Evolutionary conservation across 2,329 filamentous ascomycete genomes (phyloP), one percentile per base, ranked within the genome.

Genomic region (Parasarocladium wereldwijsianum): DNA sequence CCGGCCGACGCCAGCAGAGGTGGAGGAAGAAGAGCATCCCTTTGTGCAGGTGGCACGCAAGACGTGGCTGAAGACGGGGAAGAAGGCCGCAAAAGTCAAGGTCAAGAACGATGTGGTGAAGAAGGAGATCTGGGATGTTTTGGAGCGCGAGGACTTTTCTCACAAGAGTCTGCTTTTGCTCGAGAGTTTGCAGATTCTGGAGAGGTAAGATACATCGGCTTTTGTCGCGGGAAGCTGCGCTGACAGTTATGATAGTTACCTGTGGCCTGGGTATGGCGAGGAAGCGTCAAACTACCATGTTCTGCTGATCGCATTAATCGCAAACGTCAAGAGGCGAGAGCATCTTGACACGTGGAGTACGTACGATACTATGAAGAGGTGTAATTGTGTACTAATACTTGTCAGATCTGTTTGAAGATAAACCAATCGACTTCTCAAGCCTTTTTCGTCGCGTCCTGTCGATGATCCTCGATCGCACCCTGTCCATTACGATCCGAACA

Each of bases 261-360:
- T 98, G 17, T 98, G 90, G 90, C 90, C 90, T 26, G 83, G 80
- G 30, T 98, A 92, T 50, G 75, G 70, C 9, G 82, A 93, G 39
- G 76, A 90, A 44, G 74, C 84, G 4, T 93, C 87, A 18, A 92
- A 98, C 51, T 77, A 85, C 45, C 87, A 98, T 51, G 78, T 94
- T 32, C 62, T 96, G 19, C 64, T 98, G 37, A 74, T 96, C 45
- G 80, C 80, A 11, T 55, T 94, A 38, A 76, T 98, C 44, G 70
- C 81, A 38, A 93, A 87, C 51, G 76, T 86, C 35, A 96, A 94
- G 60, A 72, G 78, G 46, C 73, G 83, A 40, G 87, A 96, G 50
- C 77, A 80, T 46, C 62, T 96, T 32, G 75, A 84, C 43, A 80
- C 80, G 47, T 98, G 92, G 92, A 67, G 77, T 82, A 55, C 46